Percentiles rank a stretch among this genome's conserved stretches.
Evolutionary conservation across 225 moss, liverwort and hornwort genomes (phyloP).

Genomic region (Pleurozium schreberi): DNA sequence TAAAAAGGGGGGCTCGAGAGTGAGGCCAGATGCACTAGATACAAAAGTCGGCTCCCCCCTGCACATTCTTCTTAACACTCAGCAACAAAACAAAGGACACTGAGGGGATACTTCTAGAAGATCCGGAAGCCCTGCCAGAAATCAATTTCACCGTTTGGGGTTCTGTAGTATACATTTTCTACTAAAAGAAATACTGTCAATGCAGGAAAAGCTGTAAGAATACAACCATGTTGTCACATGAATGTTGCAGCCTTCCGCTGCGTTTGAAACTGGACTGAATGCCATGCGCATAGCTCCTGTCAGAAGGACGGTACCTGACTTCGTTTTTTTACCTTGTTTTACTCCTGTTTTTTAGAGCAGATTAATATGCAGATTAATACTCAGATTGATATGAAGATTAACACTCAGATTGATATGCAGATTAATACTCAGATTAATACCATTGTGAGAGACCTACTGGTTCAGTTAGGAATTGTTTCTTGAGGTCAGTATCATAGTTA

Average conservation of each 20-base stretch:
- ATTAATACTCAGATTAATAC: too few relatives aligned
- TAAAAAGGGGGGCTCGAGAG: not conserved
- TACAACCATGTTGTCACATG: not conserved
- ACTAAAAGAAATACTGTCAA: not conserved
- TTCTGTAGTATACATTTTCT: not conserved
- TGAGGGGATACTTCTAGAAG: slow-evolving; percentile 12
- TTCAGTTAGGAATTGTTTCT: not conserved
- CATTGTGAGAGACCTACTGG: too few relatives aligned
- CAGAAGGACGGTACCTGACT: not conserved
- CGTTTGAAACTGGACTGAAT: not conserved
- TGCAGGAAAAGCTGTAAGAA: not conserved
- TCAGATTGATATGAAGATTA: too few relatives aligned
- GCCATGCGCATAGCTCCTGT: not conserved
- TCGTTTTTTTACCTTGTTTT: not conserved
- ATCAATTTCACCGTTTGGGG: not conserved
- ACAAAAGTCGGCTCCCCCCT: not conserved
- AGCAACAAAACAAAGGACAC: slow-evolving; percentile 7
- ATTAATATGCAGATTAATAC: too few relatives aligned
- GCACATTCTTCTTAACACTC: not conserved
- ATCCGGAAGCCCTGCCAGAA: not conserved
- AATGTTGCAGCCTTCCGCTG: slow-evolving; percentile 2
- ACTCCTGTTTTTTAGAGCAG: not conserved
- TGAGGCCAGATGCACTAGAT: not conserved
- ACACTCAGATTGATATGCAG: too few relatives aligned
- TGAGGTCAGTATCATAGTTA: not conserved